phyloP scores from a whole-genome alignment of 805 yeast species.

The Blastobotrys parvus region DNA sequence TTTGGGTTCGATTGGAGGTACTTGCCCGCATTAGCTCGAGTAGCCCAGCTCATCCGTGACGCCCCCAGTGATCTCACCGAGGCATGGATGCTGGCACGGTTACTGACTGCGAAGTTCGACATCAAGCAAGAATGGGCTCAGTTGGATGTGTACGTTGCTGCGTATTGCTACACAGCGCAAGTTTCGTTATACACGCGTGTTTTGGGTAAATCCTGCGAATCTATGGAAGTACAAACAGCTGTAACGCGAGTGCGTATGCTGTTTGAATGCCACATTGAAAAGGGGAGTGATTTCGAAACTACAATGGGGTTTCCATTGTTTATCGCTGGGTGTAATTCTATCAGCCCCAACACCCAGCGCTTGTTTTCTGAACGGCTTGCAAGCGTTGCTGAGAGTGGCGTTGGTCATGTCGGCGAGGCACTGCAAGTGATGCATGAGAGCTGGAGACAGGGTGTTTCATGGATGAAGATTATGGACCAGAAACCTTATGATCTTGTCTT shows the following conservation, averaged over 20 bases:
- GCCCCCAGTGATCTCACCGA: neutral
- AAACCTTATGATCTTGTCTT: slow-evolving; percentile 21
- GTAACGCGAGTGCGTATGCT: slow-evolving; percentile 35
- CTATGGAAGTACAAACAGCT: slow-evolving; percentile 40
- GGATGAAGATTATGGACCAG: slow-evolving; percentile 39
- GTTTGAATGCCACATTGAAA: slow-evolving; percentile 31
- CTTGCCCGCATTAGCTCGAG: neutral
- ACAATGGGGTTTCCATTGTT: slow-evolving; percentile 49
- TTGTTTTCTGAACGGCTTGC: slow-evolving; percentile 34
- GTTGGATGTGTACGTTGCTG: slow-evolving; percentile 23
- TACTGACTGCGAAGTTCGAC: too few relatives aligned
- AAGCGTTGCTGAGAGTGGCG: slow-evolving; percentile 35
- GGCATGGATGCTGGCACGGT: neutral
- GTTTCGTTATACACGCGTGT: slow-evolving; percentile 53
- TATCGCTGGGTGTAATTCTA: slow-evolving; percentile 51
- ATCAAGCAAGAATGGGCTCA: too few relatives aligned
- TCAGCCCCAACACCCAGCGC: slow-evolving; percentile 30
- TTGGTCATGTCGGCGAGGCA: slow-evolving; percentile 37
- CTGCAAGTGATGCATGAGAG: slow-evolving; percentile 41
- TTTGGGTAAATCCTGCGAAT: slow-evolving; percentile 36
- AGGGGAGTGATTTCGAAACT: slow-evolving; percentile 43
- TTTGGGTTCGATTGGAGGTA: neutral
- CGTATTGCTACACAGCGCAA: too few relatives aligned
- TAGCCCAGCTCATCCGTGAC: neutral
- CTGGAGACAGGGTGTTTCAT: slow-evolving; percentile 46